Conservation (phyloP, 2,329 filamentous ascomycete genomes). For the Aspergillus bombycis region DNA sequence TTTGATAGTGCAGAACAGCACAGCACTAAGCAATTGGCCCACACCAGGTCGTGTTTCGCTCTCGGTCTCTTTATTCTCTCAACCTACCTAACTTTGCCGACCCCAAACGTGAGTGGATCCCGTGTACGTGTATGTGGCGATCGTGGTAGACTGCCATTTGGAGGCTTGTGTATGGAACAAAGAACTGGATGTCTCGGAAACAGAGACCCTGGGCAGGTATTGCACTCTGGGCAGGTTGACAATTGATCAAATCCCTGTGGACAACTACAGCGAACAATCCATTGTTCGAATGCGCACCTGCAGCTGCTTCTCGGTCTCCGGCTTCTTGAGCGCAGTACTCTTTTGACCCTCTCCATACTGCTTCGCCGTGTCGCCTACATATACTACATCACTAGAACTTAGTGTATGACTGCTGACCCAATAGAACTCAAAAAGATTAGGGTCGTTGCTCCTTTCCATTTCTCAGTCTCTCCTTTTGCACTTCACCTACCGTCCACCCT, state of each 20-base stretch:
- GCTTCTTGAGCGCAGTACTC: conserved; percentile 15
- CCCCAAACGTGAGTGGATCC: conserved; percentile 11
- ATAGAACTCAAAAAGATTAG: conserved; percentile 14
- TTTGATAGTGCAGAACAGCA: conserved; percentile 4
- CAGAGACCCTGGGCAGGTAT: conserved; percentile 16
- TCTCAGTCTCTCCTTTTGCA: conserved; percentile 16
- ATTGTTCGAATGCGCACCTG: conserved; percentile 31
- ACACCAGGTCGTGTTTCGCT: conserved; percentile 3
- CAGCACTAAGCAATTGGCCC: not conserved
- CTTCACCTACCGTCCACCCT: not conserved
- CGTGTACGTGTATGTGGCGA: conserved; percentile 13
- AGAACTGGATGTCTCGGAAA: conserved; percentile 21
- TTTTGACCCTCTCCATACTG: conserved; percentile 15
- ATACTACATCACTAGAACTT: not conserved
- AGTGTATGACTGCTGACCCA: conserved; percentile 15
- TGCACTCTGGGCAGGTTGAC: conserved; percentile 11
- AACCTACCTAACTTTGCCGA: conserved; percentile 7
- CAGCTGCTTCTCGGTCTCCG: conserved; percentile 18
- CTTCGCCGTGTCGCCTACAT: conserved; percentile 18
- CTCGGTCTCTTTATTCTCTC: conserved; percentile 5
- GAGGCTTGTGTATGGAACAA: conserved; percentile 17
- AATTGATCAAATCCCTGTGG: conserved; percentile 16
- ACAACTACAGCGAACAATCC: conserved; percentile 36
- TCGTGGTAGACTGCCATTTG: conserved; percentile 10
- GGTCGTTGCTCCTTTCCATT: conserved; percentile 12